phyloP scores from a whole-genome alignment of 345 rosid genomes.

The Syzygium aqueum region DNA sequence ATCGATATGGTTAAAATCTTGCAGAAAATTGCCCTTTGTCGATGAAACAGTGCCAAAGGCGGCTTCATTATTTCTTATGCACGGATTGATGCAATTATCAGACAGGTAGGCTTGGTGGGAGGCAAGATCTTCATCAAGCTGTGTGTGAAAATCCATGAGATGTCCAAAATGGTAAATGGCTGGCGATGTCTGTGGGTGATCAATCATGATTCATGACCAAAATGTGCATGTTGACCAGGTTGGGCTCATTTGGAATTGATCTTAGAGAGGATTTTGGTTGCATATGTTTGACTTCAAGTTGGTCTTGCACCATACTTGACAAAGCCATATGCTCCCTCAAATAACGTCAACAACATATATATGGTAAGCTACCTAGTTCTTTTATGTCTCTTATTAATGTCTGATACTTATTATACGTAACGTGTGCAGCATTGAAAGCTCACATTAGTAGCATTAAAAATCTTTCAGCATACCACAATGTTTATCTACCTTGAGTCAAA shows the following conservation, averaged over 20 bases:
- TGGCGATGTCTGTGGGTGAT: background rate
- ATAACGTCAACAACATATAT: background rate
- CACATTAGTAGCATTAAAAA: background rate
- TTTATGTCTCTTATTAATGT: background rate
- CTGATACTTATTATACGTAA: background rate
- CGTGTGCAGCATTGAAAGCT: background rate
- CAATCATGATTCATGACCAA: background rate
- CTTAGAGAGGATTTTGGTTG: background rate
- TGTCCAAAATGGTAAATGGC: background rate
- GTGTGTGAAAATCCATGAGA: conserved; percentile 11
- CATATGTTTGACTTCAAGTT: background rate
- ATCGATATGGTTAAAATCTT: conserved; percentile 48
- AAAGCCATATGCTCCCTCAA: background rate
- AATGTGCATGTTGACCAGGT: background rate
- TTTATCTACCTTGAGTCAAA: background rate
- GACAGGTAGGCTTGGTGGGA: conserved; percentile 12
- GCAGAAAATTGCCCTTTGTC: conserved; percentile 18
- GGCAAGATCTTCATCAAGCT: conserved; percentile 5
- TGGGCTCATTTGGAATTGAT: background rate
- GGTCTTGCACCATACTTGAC: background rate
- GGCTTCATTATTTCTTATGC: conserved; percentile 20
- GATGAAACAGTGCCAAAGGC: conserved; percentile 24
- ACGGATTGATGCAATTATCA: conserved; percentile 14
- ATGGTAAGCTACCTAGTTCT: background rate
- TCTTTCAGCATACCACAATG: background rate